phyloP scores from a whole-genome alignment of 371 early-diverging fungal species.

The Actinomortierella ambigua region DNA sequence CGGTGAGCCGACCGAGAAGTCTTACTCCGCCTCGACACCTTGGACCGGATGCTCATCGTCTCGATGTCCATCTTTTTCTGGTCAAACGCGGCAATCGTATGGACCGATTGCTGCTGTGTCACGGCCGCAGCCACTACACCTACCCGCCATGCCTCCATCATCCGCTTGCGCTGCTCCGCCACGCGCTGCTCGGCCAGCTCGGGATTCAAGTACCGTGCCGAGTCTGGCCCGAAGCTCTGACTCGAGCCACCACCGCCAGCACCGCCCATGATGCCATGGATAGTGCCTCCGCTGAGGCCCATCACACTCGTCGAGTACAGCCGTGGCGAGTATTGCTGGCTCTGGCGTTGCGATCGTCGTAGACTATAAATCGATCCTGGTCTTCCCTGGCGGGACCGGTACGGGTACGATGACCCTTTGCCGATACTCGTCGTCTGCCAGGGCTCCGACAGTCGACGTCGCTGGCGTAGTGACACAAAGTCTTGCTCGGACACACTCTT shows the following conservation, averaged over 20 bases:
- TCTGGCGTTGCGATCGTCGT: constrained; percentile 10
- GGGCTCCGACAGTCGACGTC: constrained; percentile 41
- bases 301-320: too few relatives aligned
- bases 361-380: constrained; percentile 43
- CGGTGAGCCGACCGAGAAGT: too few relatives aligned
- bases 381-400: constrained; percentile 15
- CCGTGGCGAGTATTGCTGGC: too few relatives aligned
- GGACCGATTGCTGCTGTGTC: constrained; percentile 26
- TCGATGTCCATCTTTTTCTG: constrained; percentile 17
- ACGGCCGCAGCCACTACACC: constrained; percentile 45
- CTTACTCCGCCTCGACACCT: constrained; percentile 17
- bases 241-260: too few relatives aligned
- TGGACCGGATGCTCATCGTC: constrained; percentile 26
- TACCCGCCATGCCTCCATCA: constrained; percentile 51
- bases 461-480: constrained; percentile 5
- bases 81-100: constrained; percentile 18
- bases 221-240: constrained; percentile 7
- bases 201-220: constrained; percentile 28
- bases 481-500: constrained; percentile 27
- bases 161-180: constrained; percentile 38
- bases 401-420: constrained; percentile 7
- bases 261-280: too few relatives aligned
- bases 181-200: constrained; percentile 34
- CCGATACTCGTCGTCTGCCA: constrained; percentile 2
- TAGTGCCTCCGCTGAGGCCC: too few relatives aligned